These are phyloP conservation scores for Yamadazyma jaroonii DNA, from an alignment of 1,139 yeast genomes.

Conservation along the genomic window DNA sequence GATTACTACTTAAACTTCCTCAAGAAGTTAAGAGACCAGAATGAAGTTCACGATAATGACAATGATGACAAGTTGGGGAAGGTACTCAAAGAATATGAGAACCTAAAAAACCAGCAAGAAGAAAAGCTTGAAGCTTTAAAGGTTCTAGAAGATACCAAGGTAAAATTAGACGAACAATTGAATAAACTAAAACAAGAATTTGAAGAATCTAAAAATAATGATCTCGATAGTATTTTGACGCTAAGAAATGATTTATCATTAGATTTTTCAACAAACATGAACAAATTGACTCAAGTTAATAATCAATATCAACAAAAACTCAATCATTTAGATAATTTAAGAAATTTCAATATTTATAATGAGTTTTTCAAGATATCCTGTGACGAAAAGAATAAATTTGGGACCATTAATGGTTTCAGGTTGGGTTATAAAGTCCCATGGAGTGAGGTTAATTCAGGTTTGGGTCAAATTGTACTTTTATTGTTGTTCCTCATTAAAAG, in stretches of 20 bases:
- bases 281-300: constrained; percentile 58
- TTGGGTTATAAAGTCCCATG: constrained; percentile 77
- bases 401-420: constrained; percentile 82
- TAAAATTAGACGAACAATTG: constrained; percentile 39
- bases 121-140: constrained; percentile 42
- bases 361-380: constrained; percentile 80
- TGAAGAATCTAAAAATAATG: constrained; percentile 29
- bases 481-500: constrained; percentile 63
- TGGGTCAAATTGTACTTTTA: constrained; percentile 79
- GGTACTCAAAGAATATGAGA: constrained; percentile 41
- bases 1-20: constrained; percentile 75
- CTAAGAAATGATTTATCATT: constrained; percentile 53
- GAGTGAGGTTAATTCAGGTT: constrained; percentile 90
- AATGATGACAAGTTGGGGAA: constrained; percentile 36
- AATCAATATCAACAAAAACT: constrained; percentile 61
- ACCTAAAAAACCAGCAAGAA: constrained; percentile 29
- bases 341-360: constrained; percentile 76
- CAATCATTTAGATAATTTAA: constrained; percentile 63
- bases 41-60: constrained; percentile 13
- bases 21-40: constrained; percentile 60
- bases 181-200: constrained; percentile 38
- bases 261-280: constrained; percentile 44
- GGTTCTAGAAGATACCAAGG: constrained; percentile 41
- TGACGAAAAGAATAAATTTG: constrained; percentile 65
- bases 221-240: constrained; percentile 43